Evolutionary conservation across 2,329 filamentous ascomycete genomes (phyloP), one percentile per base, ranked within the genome.

Genomic region (Septoria petroselini): DNA sequence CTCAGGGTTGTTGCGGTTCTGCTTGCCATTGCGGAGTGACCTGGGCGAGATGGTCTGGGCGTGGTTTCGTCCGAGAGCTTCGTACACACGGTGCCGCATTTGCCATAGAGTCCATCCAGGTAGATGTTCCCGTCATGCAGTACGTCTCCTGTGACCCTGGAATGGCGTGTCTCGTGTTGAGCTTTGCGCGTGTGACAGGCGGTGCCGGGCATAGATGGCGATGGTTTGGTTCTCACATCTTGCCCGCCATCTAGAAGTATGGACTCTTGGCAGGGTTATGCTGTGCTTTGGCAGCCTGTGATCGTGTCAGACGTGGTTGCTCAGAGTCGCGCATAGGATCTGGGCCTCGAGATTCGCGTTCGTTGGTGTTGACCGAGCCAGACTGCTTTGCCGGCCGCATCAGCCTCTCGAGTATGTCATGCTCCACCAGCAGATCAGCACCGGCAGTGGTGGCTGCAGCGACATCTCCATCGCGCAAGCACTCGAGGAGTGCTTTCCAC

Each of bases 391-490:
- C 27, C 40, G 25, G 18, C 11, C 14, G 27, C 3, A 17, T 11
- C 38, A 41, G 27, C 27, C 27, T 41, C 38, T 41, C 19, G 6
- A 42, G 27, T 12, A 42, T 27, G 9, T 42, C 40, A 5, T 42
- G 40, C 27, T 42, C 40, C 5, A 8, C 15, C 40, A 42, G 11
- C 9, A 42, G 40, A 29, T 33, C 11, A 2, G 27, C 18, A 1
- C 40, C 40, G 4, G 40, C 40, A 29, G 17, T 21, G 14, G 17
- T 27, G 15, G 40, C 40, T 17, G 40, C 40, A 17, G 9, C 40
- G 8, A 17, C n/a, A 27, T 42, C 15, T 12, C 40, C 40, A 4
- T 29, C 3, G 15, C 31, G 15, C 15, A 42, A 21, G n/a, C 14
- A 8, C 8, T 17, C 40, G 25, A 42, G 27, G 15, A 42, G 15